phyloP scores from a whole-genome alignment of 345 rosid species.

The Populus alba region DNA sequence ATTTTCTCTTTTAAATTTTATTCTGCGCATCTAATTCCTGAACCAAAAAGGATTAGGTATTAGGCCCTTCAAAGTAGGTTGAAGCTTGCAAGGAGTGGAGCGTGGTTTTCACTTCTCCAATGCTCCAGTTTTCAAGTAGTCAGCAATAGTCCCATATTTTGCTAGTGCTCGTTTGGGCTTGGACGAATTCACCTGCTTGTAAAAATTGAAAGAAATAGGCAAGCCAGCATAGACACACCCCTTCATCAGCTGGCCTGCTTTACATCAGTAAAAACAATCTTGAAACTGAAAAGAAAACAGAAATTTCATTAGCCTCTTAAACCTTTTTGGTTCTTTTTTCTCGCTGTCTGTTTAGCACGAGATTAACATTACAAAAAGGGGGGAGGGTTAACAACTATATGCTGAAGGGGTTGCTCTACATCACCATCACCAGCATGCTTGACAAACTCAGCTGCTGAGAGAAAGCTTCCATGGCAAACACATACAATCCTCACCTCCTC shows the following conservation, averaged over 20 bases:
- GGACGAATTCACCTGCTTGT: background rate
- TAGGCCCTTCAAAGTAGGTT: background rate
- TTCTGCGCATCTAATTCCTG: no score
- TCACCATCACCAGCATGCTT: slow-evolving; percentile 32
- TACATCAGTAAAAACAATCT: background rate
- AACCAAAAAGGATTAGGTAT: background rate
- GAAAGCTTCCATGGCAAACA: slow-evolving; percentile 36
- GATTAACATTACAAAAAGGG: slow-evolving; percentile 32
- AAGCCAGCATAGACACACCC: background rate
- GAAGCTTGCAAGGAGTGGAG: background rate
- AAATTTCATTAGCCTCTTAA: slow-evolving; percentile 1
- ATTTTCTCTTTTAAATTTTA: no score
- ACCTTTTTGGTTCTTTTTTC: slow-evolving; percentile 2
- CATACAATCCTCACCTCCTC: slow-evolving; percentile 35
- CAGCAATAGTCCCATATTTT: background rate
- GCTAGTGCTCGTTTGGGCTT: background rate
- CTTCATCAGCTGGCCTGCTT: background rate
- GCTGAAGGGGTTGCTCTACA: slow-evolving; percentile 29
- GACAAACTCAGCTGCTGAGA: slow-evolving; percentile 29
- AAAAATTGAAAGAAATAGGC: no score
- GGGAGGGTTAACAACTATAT: slow-evolving; percentile 27
- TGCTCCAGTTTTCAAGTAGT: background rate
- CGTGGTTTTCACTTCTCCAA: background rate
- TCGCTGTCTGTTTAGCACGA: background rate
- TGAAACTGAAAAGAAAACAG: background rate